Percentiles rank a stretch among this genome's conserved stretches.
Conservation (phyloP, 2,329 filamentous ascomycete species). For the Pseudogymnoascus sp. region DNA sequence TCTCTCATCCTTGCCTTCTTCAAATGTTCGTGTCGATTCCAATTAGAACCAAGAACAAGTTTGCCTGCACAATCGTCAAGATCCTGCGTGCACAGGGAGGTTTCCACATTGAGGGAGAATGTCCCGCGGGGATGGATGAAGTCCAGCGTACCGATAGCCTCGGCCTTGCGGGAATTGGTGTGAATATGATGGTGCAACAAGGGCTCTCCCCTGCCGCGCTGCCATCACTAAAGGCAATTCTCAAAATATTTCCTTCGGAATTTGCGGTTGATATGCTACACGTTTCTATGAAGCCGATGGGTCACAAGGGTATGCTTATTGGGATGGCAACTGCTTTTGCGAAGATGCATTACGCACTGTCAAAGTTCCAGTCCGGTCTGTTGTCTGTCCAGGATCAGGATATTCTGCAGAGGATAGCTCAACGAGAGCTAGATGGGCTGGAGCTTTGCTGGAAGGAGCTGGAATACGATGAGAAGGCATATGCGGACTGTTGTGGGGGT, state of each 20-base stretch:
- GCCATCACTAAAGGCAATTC: conserved; percentile 20
- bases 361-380: background rate
- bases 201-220: conserved; percentile 11
- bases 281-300: conserved; percentile 19
- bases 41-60: conserved; percentile 25
- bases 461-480: conserved; percentile 9
- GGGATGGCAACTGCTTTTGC: conserved; percentile 29
- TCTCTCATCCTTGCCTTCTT: conserved; percentile 30
- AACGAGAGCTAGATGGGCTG: conserved; percentile 14
- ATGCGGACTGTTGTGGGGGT: conserved; percentile 12
- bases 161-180: conserved; percentile 28
- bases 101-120: conserved; percentile 28
- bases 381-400: conserved; percentile 12
- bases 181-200: conserved; percentile 21
- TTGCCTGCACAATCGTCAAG: conserved; percentile 29
- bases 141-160: conserved; percentile 22
- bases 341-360: conserved; percentile 18
- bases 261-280: conserved; percentile 23
- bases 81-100: conserved; percentile 33
- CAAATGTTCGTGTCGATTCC: conserved; percentile 31
- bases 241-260: conserved; percentile 17
- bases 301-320: conserved; percentile 23
- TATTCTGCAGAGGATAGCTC: conserved; percentile 12
- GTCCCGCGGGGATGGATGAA: conserved; percentile 34
- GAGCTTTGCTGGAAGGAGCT: conserved; percentile 14